A percentile compares a stretch with the other conserved stretches of the same genome.
phyloP scores from a whole-genome alignment of 1,284 basidiomycete species.

The Ustilago curta region DNA sequence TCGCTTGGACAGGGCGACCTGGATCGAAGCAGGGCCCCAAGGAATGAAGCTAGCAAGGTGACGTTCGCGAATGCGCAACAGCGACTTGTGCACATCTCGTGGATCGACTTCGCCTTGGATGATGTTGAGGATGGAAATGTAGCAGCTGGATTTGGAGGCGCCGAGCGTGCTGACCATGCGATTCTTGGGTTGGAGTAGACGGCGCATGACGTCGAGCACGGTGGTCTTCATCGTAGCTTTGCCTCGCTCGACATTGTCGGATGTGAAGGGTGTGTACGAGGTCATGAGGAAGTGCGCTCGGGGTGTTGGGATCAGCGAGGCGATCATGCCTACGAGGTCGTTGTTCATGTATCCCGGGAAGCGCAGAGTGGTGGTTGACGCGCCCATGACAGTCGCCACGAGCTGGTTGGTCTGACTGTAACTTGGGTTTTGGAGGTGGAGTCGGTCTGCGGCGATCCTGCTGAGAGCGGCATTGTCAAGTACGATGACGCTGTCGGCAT shows the following conservation, averaged over 20 bases:
- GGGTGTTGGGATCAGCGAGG: slow-evolving; percentile 97
- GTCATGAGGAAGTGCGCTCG: slow-evolving; percentile 99
- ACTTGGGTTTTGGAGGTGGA: slow-evolving; percentile 89
- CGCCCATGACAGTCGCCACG: slow-evolving; percentile 73
- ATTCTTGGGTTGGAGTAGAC: slow-evolving; percentile 96
- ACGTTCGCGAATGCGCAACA: slow-evolving; percentile 93
- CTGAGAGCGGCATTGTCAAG: slow-evolving; percentile 95
- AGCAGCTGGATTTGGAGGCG: slow-evolving; percentile 71
- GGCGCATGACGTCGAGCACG: slow-evolving; percentile 96
- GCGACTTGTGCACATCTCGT: slow-evolving; percentile 96
- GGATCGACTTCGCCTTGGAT: slow-evolving; percentile 98
- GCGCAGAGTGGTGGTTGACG: slow-evolving; percentile 94
- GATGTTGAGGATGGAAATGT: slow-evolving; percentile 98
- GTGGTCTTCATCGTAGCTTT: slow-evolving; percentile 69
- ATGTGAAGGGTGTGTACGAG: slow-evolving; percentile 98
- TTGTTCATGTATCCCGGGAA: slow-evolving; percentile 99
- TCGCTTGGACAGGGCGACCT: slow-evolving; percentile 92
- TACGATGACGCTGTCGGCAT: slow-evolving; percentile 96
- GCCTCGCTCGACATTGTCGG: slow-evolving; percentile 74
- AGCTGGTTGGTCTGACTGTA: slow-evolving; percentile 76
- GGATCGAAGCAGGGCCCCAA: slow-evolving; percentile 98
- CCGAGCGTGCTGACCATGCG: slow-evolving; percentile 91
- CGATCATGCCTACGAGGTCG: slow-evolving; percentile 91
- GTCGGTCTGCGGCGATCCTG: slow-evolving; percentile 88
- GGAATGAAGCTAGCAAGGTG: slow-evolving; percentile 98